These are phyloP conservation scores for Boletus coccyginus DNA, from an alignment of 768 basidiomycete genomes.

Conservation along the genomic window DNA sequence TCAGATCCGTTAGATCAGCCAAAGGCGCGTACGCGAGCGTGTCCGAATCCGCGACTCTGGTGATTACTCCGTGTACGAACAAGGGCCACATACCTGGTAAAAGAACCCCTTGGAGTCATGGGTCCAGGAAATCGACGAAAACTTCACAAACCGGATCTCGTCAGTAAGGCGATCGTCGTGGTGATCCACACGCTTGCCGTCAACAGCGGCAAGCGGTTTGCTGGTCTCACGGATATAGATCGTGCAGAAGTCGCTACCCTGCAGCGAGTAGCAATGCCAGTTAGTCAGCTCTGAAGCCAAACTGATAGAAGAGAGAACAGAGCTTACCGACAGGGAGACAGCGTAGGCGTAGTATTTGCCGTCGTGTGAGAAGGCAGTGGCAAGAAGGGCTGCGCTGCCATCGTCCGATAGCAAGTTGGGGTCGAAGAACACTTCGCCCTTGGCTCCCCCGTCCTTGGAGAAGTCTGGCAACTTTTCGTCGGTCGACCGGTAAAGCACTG, in stretches of 20 bases:
- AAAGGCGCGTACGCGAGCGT: neutral
- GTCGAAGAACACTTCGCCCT: conserved; percentile 78
- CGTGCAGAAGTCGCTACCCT: conserved; percentile 76
- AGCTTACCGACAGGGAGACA: conserved; percentile 64
- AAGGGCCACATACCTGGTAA: conserved; percentile 53
- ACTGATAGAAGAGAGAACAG: neutral
- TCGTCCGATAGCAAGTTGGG: conserved; percentile 71
- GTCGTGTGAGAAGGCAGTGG: conserved; percentile 57
- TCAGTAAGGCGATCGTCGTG: conserved; percentile 58
- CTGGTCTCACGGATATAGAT: conserved; percentile 65
- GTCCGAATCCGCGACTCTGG: neutral
- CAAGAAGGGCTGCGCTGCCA: conserved; percentile 63
- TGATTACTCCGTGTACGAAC: neutral
- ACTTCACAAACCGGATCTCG: conserved; percentile 74
- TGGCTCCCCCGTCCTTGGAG: conserved; percentile 39
- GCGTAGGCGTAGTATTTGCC: conserved; percentile 77
- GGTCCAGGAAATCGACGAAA: conserved; percentile 70
- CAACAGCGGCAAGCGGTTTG: conserved; percentile 48
- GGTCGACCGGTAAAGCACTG: conserved; percentile 63
- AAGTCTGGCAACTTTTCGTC: conserved; percentile 53
- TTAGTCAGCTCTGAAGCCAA: conserved; percentile 1
- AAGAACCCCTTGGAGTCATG: conserved; percentile 82
- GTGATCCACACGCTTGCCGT: conserved; percentile 38
- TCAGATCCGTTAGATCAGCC: conserved; percentile 1
- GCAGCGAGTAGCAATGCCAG: neutral